Evolutionary conservation across 2,329 filamentous ascomycete genomes (phyloP).

Genomic region (Dactylonectria estremocensis): DNA sequence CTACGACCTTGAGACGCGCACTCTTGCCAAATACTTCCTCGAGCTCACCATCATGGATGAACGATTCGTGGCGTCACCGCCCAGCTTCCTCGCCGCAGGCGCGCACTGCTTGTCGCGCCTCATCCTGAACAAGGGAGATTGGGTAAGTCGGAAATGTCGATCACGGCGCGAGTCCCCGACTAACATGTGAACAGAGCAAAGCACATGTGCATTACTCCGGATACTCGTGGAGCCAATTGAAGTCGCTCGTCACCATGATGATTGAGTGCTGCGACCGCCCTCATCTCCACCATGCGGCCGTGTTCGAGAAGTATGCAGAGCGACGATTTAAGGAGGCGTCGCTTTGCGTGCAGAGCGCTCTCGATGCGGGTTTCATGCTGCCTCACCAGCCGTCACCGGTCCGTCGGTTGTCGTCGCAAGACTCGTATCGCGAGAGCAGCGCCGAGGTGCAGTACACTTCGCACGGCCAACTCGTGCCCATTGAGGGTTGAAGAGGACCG

Average conservation of each 20-base stretch:
- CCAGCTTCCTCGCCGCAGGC: conserved; percentile 91
- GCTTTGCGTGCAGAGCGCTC: conserved; percentile 81
- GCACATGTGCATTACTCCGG: conserved; percentile 93
- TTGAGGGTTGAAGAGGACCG: conserved; percentile 47
- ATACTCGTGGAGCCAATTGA: conserved; percentile 90
- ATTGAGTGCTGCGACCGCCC: conserved; percentile 90
- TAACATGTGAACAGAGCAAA: conserved; percentile 72
- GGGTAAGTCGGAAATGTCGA: conserved; percentile 74
- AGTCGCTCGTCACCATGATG: conserved; percentile 82
- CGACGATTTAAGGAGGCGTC: conserved; percentile 90
- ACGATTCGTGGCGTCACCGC: conserved; percentile 91
- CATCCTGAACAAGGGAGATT: conserved; percentile 91
- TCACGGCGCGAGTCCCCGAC: conserved; percentile 29
- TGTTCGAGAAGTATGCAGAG: conserved; percentile 94
- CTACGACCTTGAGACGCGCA: conserved; percentile 95
- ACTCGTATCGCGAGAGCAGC: conserved; percentile 40
- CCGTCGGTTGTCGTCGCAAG: conserved; percentile 46
- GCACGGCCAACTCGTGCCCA: conserved; percentile 51
- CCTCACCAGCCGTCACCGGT: conserved; percentile 60
- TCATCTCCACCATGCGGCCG: conserved; percentile 84
- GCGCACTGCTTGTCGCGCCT: conserved; percentile 92
- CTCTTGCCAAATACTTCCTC: conserved; percentile 96
- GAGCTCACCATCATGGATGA: conserved; percentile 99
- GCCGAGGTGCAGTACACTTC: conserved; percentile 47
- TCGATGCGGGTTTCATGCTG: conserved; percentile 73